A percentile compares a stretch with the other conserved stretches of the same genome.
phyloP scores from a whole-genome alignment of 2,329 filamentous ascomycete species.

The Didymosphaeria variabile region DNA sequence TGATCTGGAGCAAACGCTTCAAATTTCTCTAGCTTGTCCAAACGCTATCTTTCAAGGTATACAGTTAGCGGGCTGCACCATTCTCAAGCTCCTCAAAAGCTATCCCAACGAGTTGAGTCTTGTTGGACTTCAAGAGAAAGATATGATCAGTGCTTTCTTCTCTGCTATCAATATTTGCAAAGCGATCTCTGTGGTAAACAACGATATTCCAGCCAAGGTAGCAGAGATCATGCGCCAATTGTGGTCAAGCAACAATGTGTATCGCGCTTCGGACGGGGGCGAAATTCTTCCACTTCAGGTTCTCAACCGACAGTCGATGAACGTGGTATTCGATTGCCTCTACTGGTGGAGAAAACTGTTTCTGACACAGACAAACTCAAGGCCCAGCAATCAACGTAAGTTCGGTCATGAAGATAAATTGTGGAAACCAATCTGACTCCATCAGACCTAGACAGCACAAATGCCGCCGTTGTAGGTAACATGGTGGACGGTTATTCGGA shows the following conservation, averaged over 20 bases:
- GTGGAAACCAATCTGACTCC: neutral
- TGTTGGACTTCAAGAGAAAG: neutral
- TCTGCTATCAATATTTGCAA: neutral
- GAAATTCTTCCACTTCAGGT: neutral
- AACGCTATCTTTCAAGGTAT: constrained; percentile 1
- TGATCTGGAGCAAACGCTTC: neutral
- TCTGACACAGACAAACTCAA: neutral
- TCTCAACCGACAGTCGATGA: neutral
- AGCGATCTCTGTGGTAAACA: neutral
- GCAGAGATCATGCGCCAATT: neutral
- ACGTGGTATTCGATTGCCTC: constrained; percentile 2
- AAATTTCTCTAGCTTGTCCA: constrained; percentile 1
- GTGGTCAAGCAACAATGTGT: neutral
- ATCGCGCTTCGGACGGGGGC: neutral
- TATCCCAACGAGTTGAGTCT: neutral
- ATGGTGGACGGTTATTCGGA: neutral
- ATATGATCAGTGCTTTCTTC: neutral
- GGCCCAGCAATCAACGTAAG: constrained; percentile 1
- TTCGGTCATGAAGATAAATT: neutral
- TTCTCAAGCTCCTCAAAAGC: constrained; percentile 1
- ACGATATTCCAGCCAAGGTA: constrained; percentile 4
- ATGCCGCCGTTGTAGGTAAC: neutral
- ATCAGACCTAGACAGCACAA: neutral
- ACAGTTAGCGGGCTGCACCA: neutral
- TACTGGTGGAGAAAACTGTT: constrained; percentile 7